Base-by-base conservation (phyloP, 768 basidiomycete genomes). In the Hygrophorus russula region DNA sequence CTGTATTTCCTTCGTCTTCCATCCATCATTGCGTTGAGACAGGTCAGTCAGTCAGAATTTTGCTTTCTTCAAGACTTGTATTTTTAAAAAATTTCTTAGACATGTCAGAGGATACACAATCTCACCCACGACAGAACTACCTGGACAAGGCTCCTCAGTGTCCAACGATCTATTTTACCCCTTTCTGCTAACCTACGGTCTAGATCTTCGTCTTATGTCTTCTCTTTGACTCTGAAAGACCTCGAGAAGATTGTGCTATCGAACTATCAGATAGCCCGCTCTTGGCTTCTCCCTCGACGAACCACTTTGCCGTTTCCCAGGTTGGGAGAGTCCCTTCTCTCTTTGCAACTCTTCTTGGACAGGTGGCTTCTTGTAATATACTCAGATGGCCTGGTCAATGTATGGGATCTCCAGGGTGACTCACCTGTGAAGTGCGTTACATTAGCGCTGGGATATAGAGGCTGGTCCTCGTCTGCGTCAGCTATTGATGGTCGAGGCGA, bases 301-400 rank as follows among this genome's bases (percentile, higher is more conserved):
- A 37, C 46, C n/a, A 29, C 36, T 12, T 28, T 29, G 33, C 43
- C 56, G 30, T 20, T 33, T 8, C 41, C 41, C 2, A 45, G 31
- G n/a, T 20, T 12, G 11, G 46, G 47, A 4, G 28, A 19, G 1
- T 38, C 48, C 1, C 49, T 72, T 9, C 50, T 70, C 15, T 60
- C 60, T 4, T 47, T 76, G 34, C 55, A 69, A 36, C 46, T 73
- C 6, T 59, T 70, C 42, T 47, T 64, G 28, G 73, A 74, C 39
- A 56, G 66, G 31, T 77, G 70, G 72, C 56, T 77, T 14, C 51
- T 76, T 10, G 61, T 63, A 10, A 56, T 70, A 2, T 72, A 69
- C 47, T 52, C 52, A 13, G 67, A 70, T 45, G 68, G 71, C 3
- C 45, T 58, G 1, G 49, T 70, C 1, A 58, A 67, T 37, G 51